phyloP scores from a whole-genome alignment of 2,329 filamentous ascomycete species.

The Alternaria sp. region DNA sequence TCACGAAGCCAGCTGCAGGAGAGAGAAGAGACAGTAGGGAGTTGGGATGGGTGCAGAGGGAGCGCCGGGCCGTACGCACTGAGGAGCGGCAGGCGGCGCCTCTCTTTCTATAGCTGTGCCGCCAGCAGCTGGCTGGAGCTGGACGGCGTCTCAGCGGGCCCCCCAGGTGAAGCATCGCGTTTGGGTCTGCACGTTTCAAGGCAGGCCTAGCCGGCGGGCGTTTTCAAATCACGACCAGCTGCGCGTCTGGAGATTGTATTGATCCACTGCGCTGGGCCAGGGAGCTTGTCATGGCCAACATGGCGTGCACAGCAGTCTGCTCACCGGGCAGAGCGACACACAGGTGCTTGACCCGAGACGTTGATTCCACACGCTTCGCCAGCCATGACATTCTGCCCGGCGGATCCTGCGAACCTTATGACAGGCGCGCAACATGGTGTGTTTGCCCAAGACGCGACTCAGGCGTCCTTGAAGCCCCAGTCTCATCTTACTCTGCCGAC shows the following conservation, averaged over 20 bases:
- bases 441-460: conserved; percentile 15
- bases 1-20: conserved; percentile 25
- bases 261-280: conserved; percentile 22
- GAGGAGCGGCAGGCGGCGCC: conserved; percentile 16
- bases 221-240: conserved; percentile 17
- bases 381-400: conserved; percentile 11
- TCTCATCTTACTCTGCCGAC: conserved; percentile 5
- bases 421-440: conserved; percentile 10
- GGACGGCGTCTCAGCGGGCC: conserved; percentile 33
- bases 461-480: conserved; percentile 1
- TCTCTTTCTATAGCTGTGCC: conserved; percentile 26
- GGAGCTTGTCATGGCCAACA: conserved; percentile 20
- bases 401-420: conserved; percentile 4
- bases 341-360: neutral
- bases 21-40: conserved; percentile 8
- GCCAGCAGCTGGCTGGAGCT: conserved; percentile 3
- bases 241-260: conserved; percentile 10
- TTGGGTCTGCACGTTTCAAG: conserved; percentile 37
- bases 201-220: conserved; percentile 7
- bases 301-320: too few relatives aligned
- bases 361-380: neutral
- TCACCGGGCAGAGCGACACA: too few relatives aligned
- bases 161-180: conserved; percentile 35
- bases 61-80: conserved; percentile 17
- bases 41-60: conserved; percentile 7